phyloP scores from a whole-genome alignment of 768 basidiomycete genomes.

The Kondoa subrosea region DNA sequence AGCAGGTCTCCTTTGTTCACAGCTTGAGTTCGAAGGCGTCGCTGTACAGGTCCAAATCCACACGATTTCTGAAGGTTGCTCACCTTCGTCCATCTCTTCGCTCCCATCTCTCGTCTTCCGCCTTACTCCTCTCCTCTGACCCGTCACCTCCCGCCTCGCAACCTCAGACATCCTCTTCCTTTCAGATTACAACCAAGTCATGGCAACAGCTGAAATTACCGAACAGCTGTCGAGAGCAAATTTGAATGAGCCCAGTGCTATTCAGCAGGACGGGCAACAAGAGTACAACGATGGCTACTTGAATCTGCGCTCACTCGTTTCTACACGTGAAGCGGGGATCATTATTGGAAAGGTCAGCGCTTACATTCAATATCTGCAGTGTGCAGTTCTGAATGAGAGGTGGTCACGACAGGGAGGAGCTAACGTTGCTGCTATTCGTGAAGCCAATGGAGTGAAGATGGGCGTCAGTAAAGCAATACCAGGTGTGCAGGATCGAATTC shows the following conservation, averaged over 20 bases:
- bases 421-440: constrained; percentile 91
- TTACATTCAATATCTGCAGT: too few relatives aligned
- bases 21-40: too few relatives aligned
- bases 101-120: too few relatives aligned
- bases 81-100: too few relatives aligned
- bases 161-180: background rate
- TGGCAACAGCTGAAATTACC: background rate
- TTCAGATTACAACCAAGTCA: too few relatives aligned
- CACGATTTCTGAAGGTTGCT: too few relatives aligned
- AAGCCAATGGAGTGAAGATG: constrained; percentile 90
- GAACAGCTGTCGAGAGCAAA: background rate
- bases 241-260: background rate
- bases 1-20: too few relatives aligned
- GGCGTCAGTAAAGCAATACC: constrained; percentile 97
- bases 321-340: constrained; percentile 57
- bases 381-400: background rate
- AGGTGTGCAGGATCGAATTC: constrained; percentile 92
- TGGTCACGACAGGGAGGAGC: constrained; percentile 45
- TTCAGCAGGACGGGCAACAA: background rate
- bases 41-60: too few relatives aligned
- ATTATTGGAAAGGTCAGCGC: constrained; percentile 61
- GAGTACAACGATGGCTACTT: background rate
- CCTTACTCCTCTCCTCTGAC: too few relatives aligned
- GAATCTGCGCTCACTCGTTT: background rate
- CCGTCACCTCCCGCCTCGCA: background rate